Evolutionary conservation across 2,329 filamentous ascomycete species (phyloP).

Genomic region (Celoporthe dispersa): DNA sequence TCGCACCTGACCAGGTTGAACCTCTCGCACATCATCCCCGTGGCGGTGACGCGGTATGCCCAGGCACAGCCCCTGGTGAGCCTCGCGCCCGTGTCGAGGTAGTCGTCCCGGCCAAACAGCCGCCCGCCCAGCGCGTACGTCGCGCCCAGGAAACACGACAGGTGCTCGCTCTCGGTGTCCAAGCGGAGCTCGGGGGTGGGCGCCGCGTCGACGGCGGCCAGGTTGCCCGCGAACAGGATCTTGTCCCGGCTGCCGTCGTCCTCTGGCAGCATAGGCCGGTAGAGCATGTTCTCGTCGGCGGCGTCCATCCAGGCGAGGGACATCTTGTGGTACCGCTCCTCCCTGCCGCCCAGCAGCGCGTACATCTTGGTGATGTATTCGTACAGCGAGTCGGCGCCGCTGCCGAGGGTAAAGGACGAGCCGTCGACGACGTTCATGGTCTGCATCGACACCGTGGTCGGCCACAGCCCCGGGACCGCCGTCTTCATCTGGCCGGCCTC

Average conservation of each 20-base stretch:
- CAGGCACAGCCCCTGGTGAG: conserved; percentile 67
- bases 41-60: conserved; percentile 60
- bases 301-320: conserved; percentile 65
- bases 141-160: conserved; percentile 73
- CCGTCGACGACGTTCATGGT: conserved; percentile 47
- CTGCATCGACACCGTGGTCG: conserved; percentile 63
- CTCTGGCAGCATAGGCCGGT: conserved; percentile 64
- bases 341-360: conserved; percentile 61
- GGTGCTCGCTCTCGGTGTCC: conserved; percentile 54
- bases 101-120: conserved; percentile 57
- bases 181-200: conserved; percentile 37
- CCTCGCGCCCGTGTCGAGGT: conserved; percentile 60
- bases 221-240: conserved; percentile 62
- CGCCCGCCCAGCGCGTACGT: conserved; percentile 71
- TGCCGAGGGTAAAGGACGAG: conserved; percentile 41
- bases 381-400: conserved; percentile 48
- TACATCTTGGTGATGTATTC: conserved; percentile 57
- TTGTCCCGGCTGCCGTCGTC: conserved; percentile 64
- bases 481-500: conserved; percentile 68
- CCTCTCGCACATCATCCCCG: conserved; percentile 65
- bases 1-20: conserved; percentile 50
- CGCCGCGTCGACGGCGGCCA: conserved; percentile 32
- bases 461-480: conserved; percentile 74
- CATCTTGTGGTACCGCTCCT: conserved; percentile 62
- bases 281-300: conserved; percentile 64